phyloP scores from a whole-genome alignment of 805 yeast species.

The Wickerhamomyces ciferrii region DNA sequence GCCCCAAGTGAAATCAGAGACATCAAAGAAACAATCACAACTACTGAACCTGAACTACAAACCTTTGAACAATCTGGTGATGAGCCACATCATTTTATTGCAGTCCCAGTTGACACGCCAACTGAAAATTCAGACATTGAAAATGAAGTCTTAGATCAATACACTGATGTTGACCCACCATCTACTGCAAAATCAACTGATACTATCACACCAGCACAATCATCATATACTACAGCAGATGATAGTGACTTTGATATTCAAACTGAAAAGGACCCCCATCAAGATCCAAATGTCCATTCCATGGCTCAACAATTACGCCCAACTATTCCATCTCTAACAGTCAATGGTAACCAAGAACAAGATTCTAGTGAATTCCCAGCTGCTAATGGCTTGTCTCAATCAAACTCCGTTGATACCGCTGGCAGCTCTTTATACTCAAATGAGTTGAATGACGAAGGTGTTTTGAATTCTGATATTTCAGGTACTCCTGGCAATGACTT shows the following conservation, averaged over 20 bases:
- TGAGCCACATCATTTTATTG: neutral
- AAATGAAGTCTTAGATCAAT: slow-evolving; percentile 6
- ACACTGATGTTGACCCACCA: slow-evolving; percentile 12
- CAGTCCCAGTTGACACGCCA: neutral
- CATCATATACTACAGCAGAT: slow-evolving; percentile 17
- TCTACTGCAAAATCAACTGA: slow-evolving; percentile 21
- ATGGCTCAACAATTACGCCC: slow-evolving; percentile 47
- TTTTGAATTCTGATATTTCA: neutral
- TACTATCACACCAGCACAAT: slow-evolving; percentile 10
- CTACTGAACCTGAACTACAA: neutral
- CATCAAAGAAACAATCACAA: neutral
- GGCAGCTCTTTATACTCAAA: slow-evolving; percentile 8
- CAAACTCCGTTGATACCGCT: slow-evolving; percentile 2
- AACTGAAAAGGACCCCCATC: slow-evolving; percentile 1
- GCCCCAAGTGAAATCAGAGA: neutral
- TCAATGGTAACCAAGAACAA: slow-evolving; percentile 4
- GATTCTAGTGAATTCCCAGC: neutral
- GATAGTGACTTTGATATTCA: slow-evolving; percentile 5
- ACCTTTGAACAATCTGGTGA: neutral
- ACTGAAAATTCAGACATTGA: neutral
- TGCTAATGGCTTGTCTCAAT: neutral
- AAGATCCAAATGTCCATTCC: slow-evolving; percentile 5
- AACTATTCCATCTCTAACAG: slow-evolving; percentile 24
- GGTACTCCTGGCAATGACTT: slow-evolving; percentile 4
- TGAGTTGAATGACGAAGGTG: slow-evolving; percentile 4